phyloP scores from a whole-genome alignment of 768 basidiomycete genomes.

The Leccinum longicurvipes region DNA sequence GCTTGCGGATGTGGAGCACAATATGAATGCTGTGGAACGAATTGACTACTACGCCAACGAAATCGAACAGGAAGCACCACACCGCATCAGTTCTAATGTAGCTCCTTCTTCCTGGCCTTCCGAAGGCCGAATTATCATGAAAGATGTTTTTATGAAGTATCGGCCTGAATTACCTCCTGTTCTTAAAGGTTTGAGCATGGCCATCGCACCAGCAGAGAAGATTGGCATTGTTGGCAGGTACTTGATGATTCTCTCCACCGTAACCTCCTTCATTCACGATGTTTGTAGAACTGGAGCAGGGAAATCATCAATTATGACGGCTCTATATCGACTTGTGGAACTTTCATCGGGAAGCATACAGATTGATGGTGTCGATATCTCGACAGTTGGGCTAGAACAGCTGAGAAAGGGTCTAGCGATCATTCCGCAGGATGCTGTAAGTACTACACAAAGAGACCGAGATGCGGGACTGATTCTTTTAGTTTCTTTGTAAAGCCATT shows the following conservation, averaged over 20 bases:
- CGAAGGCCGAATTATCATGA: too few species aligned
- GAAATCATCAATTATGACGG: conserved; percentile 87
- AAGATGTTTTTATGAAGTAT: too few species aligned
- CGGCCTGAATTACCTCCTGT: too few species aligned
- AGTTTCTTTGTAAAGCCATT: conserved; percentile 38
- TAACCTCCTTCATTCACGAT: neutral
- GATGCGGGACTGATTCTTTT: neutral
- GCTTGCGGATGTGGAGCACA: conserved; percentile 84
- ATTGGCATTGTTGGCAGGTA: conserved; percentile 74
- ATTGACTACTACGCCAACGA: conserved; percentile 79
- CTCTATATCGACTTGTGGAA: too few species aligned
- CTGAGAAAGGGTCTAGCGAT: conserved; percentile 66
- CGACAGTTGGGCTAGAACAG: too few species aligned
- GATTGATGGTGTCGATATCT: conserved; percentile 83
- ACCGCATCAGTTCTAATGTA: conserved; percentile 57
- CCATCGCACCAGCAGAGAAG: too few species aligned
- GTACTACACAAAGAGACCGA: neutral
- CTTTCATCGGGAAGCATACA: conserved; percentile 69
- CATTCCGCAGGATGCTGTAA: conserved; percentile 70
- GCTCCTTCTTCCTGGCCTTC: conserved; percentile 71
- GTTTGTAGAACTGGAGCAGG: conserved; percentile 72
- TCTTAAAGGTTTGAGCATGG: too few species aligned
- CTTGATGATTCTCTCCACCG: conserved; percentile 4
- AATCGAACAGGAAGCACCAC: conserved; percentile 82
- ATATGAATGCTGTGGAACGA: conserved; percentile 90